phyloP scores from a whole-genome alignment of 139 green algal genomes.

The Desmodesmus armatus region DNA sequence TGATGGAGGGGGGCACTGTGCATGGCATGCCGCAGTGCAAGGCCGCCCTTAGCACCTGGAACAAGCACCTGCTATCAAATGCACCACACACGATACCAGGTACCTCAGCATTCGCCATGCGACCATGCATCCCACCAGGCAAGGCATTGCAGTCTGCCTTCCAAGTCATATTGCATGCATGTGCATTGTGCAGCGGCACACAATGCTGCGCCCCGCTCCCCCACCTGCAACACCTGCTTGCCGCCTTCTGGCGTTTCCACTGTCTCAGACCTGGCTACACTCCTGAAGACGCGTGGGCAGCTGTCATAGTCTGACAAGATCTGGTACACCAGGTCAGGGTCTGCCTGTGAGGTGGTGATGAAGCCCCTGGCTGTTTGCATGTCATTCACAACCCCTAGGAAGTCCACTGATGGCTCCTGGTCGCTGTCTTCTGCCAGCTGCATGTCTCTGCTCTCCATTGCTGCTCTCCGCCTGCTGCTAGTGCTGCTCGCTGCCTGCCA shows the following conservation, averaged over 20 bases:
- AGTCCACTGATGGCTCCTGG: not conserved
- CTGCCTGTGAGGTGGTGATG: not conserved
- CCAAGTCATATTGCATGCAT: no score
- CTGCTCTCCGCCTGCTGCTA: not conserved
- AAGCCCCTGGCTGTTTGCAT: slow-evolving; percentile 48
- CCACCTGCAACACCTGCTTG: slow-evolving; percentile 51
- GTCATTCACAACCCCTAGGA: slow-evolving; percentile 11
- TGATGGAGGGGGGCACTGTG: no score
- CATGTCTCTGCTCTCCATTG: no score
- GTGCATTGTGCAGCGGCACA: no score
- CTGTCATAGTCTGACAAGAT: slow-evolving; percentile 51
- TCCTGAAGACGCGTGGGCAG: slow-evolving; percentile 54
- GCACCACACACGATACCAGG: no score
- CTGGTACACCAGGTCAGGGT: slow-evolving; percentile 33
- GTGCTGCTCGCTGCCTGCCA: not conserved
- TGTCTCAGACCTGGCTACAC: slow-evolving; percentile 40
- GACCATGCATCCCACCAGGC: no score
- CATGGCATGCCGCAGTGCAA: no score
- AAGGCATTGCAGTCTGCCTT: no score
- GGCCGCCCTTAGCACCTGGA: no score
- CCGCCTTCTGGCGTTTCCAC: not conserved
- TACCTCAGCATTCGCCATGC: no score
- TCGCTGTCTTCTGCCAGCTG: not conserved
- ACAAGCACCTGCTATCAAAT: no score
- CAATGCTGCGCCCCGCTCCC: no score